Conservation (phyloP, 2,329 filamentous ascomycete species). For the Sporothrix pallida region DNA sequence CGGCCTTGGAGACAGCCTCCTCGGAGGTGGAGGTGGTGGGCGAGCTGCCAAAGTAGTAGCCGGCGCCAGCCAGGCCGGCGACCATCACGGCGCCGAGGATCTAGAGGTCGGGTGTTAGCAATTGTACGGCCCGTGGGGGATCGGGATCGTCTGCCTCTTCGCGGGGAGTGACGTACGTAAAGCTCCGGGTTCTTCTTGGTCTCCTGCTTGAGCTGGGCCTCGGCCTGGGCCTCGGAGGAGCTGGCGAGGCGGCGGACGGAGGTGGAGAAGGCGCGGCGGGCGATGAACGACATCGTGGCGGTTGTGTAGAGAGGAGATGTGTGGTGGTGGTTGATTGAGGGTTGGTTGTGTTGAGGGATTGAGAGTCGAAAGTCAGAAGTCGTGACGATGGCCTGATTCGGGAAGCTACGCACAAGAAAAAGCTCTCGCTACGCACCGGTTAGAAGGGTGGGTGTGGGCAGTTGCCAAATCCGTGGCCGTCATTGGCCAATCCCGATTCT, state of each 20-base stretch:
- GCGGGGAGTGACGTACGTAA: slow-evolving; percentile 49
- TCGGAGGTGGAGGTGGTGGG: slow-evolving; percentile 88
- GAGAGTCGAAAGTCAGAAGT: neutral
- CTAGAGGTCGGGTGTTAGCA: slow-evolving; percentile 53
- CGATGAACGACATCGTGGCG: slow-evolving; percentile 59
- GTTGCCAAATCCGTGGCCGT: slow-evolving; percentile 32
- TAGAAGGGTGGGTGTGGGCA: slow-evolving; percentile 30
- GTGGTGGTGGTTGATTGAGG: neutral
- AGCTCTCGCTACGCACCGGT: slow-evolving; percentile 32
- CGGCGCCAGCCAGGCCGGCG: slow-evolving; percentile 82
- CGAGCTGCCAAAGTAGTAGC: slow-evolving; percentile 86
- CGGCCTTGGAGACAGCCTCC: slow-evolving; percentile 71
- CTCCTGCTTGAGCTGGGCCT: slow-evolving; percentile 60
- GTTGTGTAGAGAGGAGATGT: slow-evolving; percentile 39
- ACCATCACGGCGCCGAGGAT: slow-evolving; percentile 92
- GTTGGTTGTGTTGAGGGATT: neutral
- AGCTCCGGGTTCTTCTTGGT: slow-evolving; percentile 61
- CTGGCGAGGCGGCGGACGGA: slow-evolving; percentile 43
- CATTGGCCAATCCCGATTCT: slow-evolving; percentile 36
- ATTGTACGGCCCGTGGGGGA: slow-evolving; percentile 35
- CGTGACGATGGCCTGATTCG: slow-evolving; percentile 34
- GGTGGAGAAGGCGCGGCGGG: slow-evolving; percentile 63
- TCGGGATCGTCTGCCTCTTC: neutral
- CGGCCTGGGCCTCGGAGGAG: slow-evolving; percentile 50
- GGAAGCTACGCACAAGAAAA: slow-evolving; percentile 36